These are phyloP conservation scores for Ogataea pini DNA, from an alignment of 805 yeast species.

Conservation along the genomic window DNA sequence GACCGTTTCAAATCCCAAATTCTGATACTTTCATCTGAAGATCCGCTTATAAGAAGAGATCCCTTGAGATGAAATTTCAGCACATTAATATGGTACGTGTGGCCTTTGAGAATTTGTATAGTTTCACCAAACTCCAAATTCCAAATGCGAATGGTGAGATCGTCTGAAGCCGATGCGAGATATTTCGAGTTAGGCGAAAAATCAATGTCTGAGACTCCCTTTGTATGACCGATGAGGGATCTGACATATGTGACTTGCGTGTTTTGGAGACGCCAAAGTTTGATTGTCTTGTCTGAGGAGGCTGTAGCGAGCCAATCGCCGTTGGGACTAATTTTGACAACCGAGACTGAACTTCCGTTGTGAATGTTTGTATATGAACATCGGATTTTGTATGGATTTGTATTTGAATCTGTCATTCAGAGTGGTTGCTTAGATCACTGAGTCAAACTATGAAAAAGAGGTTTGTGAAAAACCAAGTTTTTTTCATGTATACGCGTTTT, in stretches of 20 bases:
- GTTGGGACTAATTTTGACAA: constrained; percentile 62
- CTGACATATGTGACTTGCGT: constrained; percentile 35
- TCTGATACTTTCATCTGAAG: constrained; percentile 87
- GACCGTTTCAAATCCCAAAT: constrained; percentile 85
- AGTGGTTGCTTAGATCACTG: background rate
- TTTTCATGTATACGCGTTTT: background rate
- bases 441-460: too few species aligned
- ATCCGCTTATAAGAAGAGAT: constrained; percentile 74
- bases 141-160: constrained; percentile 77
- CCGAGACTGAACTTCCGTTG: constrained; percentile 36
- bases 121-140: constrained; percentile 52
- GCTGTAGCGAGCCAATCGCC: constrained; percentile 57
- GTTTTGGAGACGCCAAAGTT: constrained; percentile 49
- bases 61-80: constrained; percentile 72
- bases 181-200: constrained; percentile 77
- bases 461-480: background rate
- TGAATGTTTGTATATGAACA: constrained; percentile 13
- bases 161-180: constrained; percentile 86
- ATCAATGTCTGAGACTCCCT: constrained; percentile 71
- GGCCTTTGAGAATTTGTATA: constrained; percentile 61
- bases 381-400: constrained; percentile 2
- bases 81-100: constrained; percentile 82
- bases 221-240: constrained; percentile 56
- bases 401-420: background rate
- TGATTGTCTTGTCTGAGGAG: constrained; percentile 58